phyloP scores from a whole-genome alignment of 345 rosid species.

The Citrus inodora region DNA sequence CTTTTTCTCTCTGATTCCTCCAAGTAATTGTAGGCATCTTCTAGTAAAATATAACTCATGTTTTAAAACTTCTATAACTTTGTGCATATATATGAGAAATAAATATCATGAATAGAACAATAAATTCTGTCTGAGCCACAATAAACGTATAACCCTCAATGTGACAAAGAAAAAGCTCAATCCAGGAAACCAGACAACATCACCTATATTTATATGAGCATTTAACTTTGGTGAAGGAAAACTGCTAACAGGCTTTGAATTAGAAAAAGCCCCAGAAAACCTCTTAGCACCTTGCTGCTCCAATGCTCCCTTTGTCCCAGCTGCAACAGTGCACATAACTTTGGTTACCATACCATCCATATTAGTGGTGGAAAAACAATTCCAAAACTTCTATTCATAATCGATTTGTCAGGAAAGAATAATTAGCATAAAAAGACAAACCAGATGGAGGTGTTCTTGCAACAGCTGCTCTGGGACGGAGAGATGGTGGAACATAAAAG shows the following conservation, averaged over 20 bases:
- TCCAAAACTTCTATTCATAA: neutral
- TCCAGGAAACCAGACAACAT: neutral
- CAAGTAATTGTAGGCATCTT: neutral
- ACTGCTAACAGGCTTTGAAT: constrained; percentile 38
- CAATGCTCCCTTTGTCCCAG: constrained; percentile 42
- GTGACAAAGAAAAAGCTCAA: neutral
- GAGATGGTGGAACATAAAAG: constrained; percentile 84
- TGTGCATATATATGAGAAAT: neutral
- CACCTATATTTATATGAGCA: constrained; percentile 46
- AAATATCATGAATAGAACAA: too few relatives aligned
- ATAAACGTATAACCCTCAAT: neutral
- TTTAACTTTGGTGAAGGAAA: constrained; percentile 47
- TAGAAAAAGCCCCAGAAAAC: constrained; percentile 40
- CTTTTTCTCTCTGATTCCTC: neutral
- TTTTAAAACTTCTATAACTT: neutral
- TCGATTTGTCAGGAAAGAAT: neutral
- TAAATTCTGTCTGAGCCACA: neutral
- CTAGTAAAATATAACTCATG: neutral
- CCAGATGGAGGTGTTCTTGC: constrained; percentile 76
- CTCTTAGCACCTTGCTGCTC: constrained; percentile 51
- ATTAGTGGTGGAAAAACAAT: neutral
- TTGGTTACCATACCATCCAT: neutral
- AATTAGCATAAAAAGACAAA: constrained; percentile 8
- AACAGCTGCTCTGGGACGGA: constrained; percentile 51
- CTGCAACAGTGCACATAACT: constrained; percentile 27